Conservation (phyloP, 768 basidiomycete species). For the Gymnopilus dilepis region DNA sequence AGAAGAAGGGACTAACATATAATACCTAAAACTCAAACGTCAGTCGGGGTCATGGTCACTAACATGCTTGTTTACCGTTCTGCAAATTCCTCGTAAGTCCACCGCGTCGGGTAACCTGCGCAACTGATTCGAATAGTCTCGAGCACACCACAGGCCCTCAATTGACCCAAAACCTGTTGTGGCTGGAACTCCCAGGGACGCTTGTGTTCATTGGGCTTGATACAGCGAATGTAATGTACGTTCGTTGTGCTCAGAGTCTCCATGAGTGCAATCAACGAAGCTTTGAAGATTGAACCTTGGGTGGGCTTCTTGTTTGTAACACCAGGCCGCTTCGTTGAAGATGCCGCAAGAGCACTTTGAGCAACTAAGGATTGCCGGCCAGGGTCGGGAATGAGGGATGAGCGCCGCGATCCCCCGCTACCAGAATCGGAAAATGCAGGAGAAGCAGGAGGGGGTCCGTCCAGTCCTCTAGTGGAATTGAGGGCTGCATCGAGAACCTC, state of each 20-base stretch:
- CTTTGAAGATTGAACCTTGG: slow-evolving; percentile 98
- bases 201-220: slow-evolving; percentile 98
- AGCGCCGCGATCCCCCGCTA: slow-evolving; percentile 78
- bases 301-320: slow-evolving; percentile 89
- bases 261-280: slow-evolving; percentile 92
- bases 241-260: slow-evolving; percentile 97
- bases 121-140: slow-evolving; percentile 99
- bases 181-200: slow-evolving; percentile 96
- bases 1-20: slow-evolving; percentile 90
- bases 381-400: slow-evolving; percentile 87
- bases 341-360: slow-evolving; percentile 40
- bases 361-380: slow-evolving; percentile 77
- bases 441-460: slow-evolving; percentile 74
- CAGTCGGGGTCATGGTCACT: not conserved
- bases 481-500: slow-evolving; percentile 94
- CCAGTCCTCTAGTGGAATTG: slow-evolving; percentile 67
- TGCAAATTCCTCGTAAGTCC: slow-evolving; percentile 99
- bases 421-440: slow-evolving; percentile 80
- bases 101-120: slow-evolving; percentile 97
- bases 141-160: slow-evolving; percentile 97
- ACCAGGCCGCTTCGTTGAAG: slow-evolving; percentile 65
- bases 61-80: slow-evolving; percentile 72
- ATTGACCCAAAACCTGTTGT: slow-evolving; percentile 92
- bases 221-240: slow-evolving; percentile 98
- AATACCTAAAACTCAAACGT: slow-evolving; percentile 66